Percentiles rank a stretch among this genome's conserved stretches.
These are phyloP conservation scores for Fistulinella cinereoalba DNA, from an alignment of 1,284 basidiomycete species.

Conservation along the genomic window DNA sequence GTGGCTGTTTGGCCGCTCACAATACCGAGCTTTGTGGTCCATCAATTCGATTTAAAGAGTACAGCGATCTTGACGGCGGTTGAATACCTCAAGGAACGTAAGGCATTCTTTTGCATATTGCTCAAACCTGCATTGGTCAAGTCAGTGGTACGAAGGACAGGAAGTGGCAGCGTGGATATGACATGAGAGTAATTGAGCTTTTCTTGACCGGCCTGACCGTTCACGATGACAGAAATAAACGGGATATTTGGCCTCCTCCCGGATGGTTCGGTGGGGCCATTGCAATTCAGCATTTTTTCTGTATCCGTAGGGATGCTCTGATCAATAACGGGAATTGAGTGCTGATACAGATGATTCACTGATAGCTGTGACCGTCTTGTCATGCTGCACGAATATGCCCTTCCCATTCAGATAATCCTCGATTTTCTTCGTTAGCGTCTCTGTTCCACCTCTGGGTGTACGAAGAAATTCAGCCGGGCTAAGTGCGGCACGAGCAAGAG, in stretches of 20 bases:
- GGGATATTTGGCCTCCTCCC: neutral
- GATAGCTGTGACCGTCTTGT: constrained; percentile 10
- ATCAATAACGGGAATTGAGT: too few species aligned
- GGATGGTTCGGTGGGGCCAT: neutral
- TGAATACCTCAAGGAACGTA: constrained; percentile 2
- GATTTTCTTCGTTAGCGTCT: constrained; percentile 16
- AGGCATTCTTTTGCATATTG: constrained; percentile 14
- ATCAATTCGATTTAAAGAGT: constrained; percentile 36
- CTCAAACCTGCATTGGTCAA: constrained; percentile 8
- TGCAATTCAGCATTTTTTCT: neutral
- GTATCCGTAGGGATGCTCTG: too few species aligned
- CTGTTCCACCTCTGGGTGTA: constrained; percentile 21
- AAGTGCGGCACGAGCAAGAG: neutral
- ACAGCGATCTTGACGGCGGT: constrained; percentile 31
- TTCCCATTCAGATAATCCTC: constrained; percentile 10
- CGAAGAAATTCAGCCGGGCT: neutral
- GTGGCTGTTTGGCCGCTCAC: constrained; percentile 35
- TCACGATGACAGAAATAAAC: constrained; percentile 5
- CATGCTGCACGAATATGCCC: constrained; percentile 1
- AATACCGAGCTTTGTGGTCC: constrained; percentile 25
- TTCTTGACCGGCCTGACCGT: neutral
- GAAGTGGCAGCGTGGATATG: constrained; percentile 17
- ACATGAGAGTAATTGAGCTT: constrained; percentile 11
- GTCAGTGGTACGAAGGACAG: constrained; percentile 11
- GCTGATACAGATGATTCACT: neutral